phyloP scores from a whole-genome alignment of 768 basidiomycete species.

The Cyclocybe cylindracea region DNA sequence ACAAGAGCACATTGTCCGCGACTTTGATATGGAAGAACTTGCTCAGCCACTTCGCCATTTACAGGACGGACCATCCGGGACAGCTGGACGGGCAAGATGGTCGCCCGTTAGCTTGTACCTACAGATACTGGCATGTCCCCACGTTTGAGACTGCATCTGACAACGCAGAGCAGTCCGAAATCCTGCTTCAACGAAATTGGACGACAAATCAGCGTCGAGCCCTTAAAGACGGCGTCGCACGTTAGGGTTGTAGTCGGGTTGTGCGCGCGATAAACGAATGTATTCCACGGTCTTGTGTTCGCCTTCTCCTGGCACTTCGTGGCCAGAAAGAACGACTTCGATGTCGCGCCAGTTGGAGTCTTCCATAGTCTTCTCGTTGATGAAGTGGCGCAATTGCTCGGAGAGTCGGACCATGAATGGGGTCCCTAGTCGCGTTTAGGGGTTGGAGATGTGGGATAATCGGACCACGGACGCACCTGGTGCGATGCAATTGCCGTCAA shows the following conservation, averaged over 20 bases:
- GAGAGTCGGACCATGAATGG: conserved; percentile 95
- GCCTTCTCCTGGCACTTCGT: conserved; percentile 98
- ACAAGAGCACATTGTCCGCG: too few species aligned
- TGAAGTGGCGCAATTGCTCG: conserved; percentile 89
- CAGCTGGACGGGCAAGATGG: too few species aligned
- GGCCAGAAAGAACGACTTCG: conserved; percentile 91
- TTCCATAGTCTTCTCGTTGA: conserved; percentile 97
- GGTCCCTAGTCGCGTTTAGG: conserved; percentile 51
- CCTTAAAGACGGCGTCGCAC: conserved; percentile 97
- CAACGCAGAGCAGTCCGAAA: too few species aligned
- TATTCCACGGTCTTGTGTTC: conserved; percentile 99
- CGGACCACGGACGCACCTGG: conserved; percentile 62
- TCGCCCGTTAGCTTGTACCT: too few species aligned
- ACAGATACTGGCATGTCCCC: too few species aligned
- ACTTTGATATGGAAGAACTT: too few species aligned
- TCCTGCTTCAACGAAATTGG: too few species aligned
- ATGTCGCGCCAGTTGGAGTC: conserved; percentile 95
- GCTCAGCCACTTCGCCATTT: too few species aligned
- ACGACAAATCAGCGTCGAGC: conserved; percentile 85
- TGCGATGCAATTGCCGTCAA: conserved; percentile 98
- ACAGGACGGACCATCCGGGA: too few species aligned
- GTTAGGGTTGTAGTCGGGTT: conserved; percentile 95
- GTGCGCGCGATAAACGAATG: conserved; percentile 91
- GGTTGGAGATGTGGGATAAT: not conserved
- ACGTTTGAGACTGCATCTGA: too few species aligned